These are phyloP conservation scores for Sporothrix mexicana DNA, from an alignment of 2,329 filamentous ascomycete genomes.

Conservation along the genomic window DNA sequence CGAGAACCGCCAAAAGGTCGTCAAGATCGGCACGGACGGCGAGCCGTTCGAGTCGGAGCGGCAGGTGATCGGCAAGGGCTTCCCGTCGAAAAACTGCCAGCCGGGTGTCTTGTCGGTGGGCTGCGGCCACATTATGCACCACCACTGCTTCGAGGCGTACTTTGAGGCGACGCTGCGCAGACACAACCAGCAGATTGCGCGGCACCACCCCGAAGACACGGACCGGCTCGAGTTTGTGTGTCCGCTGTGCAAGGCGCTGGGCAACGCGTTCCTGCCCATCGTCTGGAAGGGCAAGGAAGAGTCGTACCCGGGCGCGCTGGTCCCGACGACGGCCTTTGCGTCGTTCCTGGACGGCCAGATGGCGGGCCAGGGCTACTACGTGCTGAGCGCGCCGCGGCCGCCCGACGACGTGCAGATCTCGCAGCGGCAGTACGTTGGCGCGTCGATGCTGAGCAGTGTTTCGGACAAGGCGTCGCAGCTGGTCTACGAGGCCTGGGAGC, in stretches of 20 bases:
- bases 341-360: conserved; percentile 71
- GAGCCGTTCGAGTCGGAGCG: conserved; percentile 74
- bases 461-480: conserved; percentile 49
- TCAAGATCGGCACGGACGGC: conserved; percentile 76
- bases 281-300: conserved; percentile 94
- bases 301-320: conserved; percentile 75
- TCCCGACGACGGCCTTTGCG: conserved; percentile 63
- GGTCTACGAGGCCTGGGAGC: conserved; percentile 53
- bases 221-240: conserved; percentile 89
- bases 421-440: conserved; percentile 50
- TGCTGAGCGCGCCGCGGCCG: conserved; percentile 46
- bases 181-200: conserved; percentile 89
- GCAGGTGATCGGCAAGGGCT: conserved; percentile 87
- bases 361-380: conserved; percentile 48
- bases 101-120: conserved; percentile 84
- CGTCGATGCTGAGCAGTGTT: conserved; percentile 49
- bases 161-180: conserved; percentile 81
- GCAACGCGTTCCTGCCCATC: conserved; percentile 92
- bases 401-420: conserved; percentile 45
- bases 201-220: conserved; percentile 87
- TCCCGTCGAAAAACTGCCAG: conserved; percentile 69
- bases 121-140: conserved; percentile 99
- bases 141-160: conserved; percentile 91
- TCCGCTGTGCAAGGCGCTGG: conserved; percentile 93
- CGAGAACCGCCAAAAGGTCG: conserved; percentile 78